These are phyloP conservation scores for Farysia itapuensis DNA, from an alignment of 1,284 basidiomycete genomes.

Conservation along the genomic window DNA sequence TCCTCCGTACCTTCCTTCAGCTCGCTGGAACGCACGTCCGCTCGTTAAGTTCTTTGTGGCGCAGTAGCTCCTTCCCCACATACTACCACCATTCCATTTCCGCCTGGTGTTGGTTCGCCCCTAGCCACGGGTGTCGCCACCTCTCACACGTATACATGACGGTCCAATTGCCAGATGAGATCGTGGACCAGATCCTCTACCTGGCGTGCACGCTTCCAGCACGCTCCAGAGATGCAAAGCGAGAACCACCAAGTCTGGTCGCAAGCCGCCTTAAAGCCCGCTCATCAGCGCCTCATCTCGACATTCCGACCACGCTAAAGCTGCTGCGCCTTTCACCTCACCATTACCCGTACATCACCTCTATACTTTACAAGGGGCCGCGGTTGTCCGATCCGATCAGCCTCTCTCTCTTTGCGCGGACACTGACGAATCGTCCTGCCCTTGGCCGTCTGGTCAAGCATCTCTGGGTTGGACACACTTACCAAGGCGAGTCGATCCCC, in stretches of 20 bases:
- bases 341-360: constrained; percentile 36
- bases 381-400: constrained; percentile 37
- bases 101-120: no score
- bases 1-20: no score
- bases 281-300: constrained; percentile 31
- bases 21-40: no score
- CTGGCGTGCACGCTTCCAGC: constrained; percentile 36
- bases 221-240: constrained; percentile 15
- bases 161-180: constrained; percentile 37
- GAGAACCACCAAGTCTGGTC: constrained; percentile 25
- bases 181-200: constrained; percentile 40
- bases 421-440: constrained; percentile 30
- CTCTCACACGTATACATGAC: no score
- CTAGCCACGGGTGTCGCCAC: no score
- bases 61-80: no score
- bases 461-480: constrained; percentile 43
- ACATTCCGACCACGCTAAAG: constrained; percentile 30
- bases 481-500: constrained; percentile 28
- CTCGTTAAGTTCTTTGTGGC: no score
- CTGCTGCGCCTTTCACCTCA: constrained; percentile 38
- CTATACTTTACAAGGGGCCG: constrained; percentile 39
- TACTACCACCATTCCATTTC: no score
- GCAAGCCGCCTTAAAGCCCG: constrained; percentile 30
- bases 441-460: constrained; percentile 39
- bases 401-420: constrained; percentile 34